These are phyloP conservation scores for Apiospora malaysiana DNA, from an alignment of 2,329 filamentous ascomycete genomes.

Conservation along the genomic window DNA sequence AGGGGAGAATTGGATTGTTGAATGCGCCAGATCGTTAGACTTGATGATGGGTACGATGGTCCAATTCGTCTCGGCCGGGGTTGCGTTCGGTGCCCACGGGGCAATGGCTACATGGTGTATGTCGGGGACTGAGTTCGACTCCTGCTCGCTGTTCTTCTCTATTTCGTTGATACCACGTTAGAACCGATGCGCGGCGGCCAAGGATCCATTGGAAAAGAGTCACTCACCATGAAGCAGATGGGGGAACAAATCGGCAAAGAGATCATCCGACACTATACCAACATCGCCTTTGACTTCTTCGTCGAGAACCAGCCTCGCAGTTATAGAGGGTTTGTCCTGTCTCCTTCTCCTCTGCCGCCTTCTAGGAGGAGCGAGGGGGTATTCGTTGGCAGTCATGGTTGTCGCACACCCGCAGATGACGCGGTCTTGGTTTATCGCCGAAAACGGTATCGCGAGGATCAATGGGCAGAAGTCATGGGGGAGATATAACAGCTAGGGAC, in stretches of 20 bases:
- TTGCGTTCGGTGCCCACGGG: constrained; percentile 69
- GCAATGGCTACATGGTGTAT: constrained; percentile 73
- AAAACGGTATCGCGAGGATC: not conserved
- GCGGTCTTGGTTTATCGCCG: not conserved
- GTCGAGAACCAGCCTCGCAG: constrained; percentile 83
- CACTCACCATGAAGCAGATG: constrained; percentile 59
- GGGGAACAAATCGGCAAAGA: constrained; percentile 83
- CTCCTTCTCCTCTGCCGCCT: constrained; percentile 54
- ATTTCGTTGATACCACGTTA: constrained; percentile 30
- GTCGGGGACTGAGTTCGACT: constrained; percentile 42
- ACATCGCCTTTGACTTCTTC: constrained; percentile 85
- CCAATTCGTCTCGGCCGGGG: constrained; percentile 73
- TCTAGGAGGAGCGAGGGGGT: not conserved
- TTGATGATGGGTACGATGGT: constrained; percentile 79
- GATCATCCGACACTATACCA: constrained; percentile 84
- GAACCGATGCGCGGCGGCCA: not conserved
- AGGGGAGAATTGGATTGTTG: constrained; percentile 80
- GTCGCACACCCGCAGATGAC: not conserved
- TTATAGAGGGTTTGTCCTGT: constrained; percentile 75
- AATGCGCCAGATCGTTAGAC: constrained; percentile 70
- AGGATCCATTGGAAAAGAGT: constrained; percentile 24
- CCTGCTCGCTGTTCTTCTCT: constrained; percentile 34
- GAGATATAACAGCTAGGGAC: not conserved
- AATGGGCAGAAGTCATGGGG: not conserved
- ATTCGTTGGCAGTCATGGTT: not conserved